Conservation (phyloP, 768 basidiomycete species). For the Dentipellis sp. region DNA sequence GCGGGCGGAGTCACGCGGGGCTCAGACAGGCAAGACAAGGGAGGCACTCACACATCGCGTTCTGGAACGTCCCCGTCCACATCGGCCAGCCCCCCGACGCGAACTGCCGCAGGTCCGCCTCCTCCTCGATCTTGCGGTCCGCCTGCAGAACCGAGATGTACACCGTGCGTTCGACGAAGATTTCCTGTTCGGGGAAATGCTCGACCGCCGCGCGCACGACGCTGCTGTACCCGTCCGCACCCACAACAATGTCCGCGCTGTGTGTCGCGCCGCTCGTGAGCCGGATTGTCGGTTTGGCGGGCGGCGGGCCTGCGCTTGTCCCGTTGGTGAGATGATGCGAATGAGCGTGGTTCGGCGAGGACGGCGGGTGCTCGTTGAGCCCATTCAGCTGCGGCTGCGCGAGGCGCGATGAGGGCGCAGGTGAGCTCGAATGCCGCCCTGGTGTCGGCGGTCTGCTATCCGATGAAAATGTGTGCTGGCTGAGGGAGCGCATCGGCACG, state of each 20-base stretch:
- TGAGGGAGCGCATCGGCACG: neutral
- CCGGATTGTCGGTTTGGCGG: constrained; percentile 1
- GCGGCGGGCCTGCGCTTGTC: neutral
- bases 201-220: constrained; percentile 4
- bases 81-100: constrained; percentile 1
- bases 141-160: neutral
- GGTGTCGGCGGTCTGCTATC: neutral
- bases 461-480: neutral
- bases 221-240: constrained; percentile 13
- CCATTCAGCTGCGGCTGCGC: neutral
- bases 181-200: neutral
- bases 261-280: constrained; percentile 8
- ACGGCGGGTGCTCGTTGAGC: neutral
- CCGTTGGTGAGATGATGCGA: neutral
- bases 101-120: neutral
- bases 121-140: neutral
- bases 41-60: constrained; percentile 3
- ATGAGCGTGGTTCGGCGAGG: neutral
- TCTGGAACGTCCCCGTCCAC: constrained; percentile 7
- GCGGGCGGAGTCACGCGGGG: neutral
- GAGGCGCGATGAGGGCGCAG: too few relatives aligned
- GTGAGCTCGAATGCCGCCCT: too few relatives aligned
- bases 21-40: neutral
- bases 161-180: neutral
- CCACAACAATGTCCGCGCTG: constrained; percentile 12